These are phyloP conservation scores for Boletus tomentosulus DNA, from an alignment of 768 basidiomycete genomes.

Conservation along the genomic window DNA sequence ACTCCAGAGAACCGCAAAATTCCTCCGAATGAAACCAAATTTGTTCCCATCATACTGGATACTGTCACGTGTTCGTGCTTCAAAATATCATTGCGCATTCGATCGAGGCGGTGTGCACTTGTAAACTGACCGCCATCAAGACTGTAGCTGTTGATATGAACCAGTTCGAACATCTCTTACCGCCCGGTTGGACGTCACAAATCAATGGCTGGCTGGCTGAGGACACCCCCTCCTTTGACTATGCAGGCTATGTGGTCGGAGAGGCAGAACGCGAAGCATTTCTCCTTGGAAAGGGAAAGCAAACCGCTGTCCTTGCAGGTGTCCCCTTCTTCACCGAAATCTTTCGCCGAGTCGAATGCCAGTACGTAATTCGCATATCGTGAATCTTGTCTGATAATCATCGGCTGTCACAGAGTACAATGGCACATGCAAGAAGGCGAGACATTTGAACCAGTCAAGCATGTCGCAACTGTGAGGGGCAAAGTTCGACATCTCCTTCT, in stretches of 20 bases:
- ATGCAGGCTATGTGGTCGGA: conserved; percentile 94
- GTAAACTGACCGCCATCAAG: neutral
- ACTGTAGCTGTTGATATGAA: conserved; percentile 12
- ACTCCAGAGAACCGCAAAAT: no score
- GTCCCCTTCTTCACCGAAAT: conserved; percentile 95
- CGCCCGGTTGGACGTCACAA: conserved; percentile 87
- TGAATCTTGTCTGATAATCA: neutral
- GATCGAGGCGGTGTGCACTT: no score
- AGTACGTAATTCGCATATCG: conserved; percentile 50
- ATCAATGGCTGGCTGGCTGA: conserved; percentile 83
- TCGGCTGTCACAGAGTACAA: conserved; percentile 59
- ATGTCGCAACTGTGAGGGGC: conserved; percentile 88
- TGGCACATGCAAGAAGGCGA: conserved; percentile 92
- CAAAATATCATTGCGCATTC: no score
- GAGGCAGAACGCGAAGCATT: conserved; percentile 83
- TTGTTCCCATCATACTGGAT: no score
- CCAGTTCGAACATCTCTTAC: conserved; percentile 66
- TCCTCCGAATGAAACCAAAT: no score
- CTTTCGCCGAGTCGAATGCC: conserved; percentile 83
- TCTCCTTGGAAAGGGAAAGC: conserved; percentile 85
- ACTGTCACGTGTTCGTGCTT: no score
- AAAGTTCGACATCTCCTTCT: conserved; percentile 84
- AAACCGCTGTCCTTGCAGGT: conserved; percentile 80
- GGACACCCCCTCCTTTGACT: conserved; percentile 95
- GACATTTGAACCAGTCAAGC: conserved; percentile 71